Evolutionary conservation across 306 rosid genomes (phyloP).

Genomic region (Arachis hypogaea): DNA sequence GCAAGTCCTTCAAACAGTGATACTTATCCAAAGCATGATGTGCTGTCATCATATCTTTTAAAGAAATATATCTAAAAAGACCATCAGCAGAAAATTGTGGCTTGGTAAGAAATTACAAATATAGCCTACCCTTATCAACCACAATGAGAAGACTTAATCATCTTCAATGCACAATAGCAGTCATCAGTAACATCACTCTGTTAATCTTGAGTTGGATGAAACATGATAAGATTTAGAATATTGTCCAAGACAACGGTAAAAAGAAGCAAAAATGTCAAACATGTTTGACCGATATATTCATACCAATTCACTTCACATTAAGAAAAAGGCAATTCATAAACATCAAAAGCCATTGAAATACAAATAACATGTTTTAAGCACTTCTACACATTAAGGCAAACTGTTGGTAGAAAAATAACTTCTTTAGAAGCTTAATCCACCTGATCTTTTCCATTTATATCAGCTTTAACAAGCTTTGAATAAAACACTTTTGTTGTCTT

Average conservation of each 20-base stretch:
- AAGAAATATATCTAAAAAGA: background rate
- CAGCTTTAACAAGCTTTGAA: constrained; percentile 98
- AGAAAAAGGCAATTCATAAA: constrained; percentile 1
- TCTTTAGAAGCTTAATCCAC: constrained; percentile 44
- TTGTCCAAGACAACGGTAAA: background rate
- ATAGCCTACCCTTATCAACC: background rate
- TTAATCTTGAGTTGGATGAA: background rate
- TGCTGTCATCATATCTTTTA: background rate
- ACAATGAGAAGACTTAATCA: background rate
- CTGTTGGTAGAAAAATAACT: constrained; percentile 20
- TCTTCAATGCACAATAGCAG: background rate
- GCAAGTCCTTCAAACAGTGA: background rate
- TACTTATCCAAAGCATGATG: background rate
- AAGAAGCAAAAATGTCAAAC: constrained; percentile 1
- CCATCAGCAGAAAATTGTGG: background rate
- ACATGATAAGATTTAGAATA: background rate
- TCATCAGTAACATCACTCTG: background rate
- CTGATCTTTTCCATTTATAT: constrained; percentile 95
- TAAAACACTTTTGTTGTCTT: constrained; percentile 55
- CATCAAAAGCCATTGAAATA: background rate
- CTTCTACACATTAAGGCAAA: constrained; percentile 8
- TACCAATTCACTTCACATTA: background rate
- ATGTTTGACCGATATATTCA: constrained; percentile 14
- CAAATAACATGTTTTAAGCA: background rate
- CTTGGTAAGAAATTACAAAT: background rate